Percentiles rank a stretch among this genome's conserved stretches.
Evolutionary conservation across 2,329 filamentous ascomycete species (phyloP).

Genomic region (Drechslera avenae): DNA sequence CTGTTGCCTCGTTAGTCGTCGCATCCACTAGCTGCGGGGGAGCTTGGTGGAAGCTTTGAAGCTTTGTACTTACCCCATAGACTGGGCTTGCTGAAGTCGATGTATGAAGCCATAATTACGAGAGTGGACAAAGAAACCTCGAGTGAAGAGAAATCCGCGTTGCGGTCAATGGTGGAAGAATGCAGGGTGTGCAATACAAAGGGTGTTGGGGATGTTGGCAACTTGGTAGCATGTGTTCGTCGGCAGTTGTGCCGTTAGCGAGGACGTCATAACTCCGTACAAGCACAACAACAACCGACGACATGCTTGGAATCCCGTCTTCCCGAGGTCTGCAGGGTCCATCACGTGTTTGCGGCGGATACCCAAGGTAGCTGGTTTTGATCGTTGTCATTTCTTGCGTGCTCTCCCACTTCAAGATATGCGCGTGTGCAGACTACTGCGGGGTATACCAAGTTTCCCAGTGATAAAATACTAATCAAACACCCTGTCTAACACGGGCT

Average conservation of each 20-base stretch:
- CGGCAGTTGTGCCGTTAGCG: slow-evolving; percentile 27
- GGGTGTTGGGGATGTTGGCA: slow-evolving; percentile 29
- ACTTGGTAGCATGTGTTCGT: slow-evolving; percentile 28
- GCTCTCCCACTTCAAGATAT: not conserved
- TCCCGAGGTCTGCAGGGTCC: not conserved
- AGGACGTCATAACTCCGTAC: slow-evolving; percentile 37
- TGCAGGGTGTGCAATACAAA: slow-evolving; percentile 5
- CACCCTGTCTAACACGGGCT: not conserved
- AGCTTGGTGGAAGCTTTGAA: not conserved
- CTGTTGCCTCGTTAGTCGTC: slow-evolving; percentile 53
- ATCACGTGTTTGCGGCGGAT: not conserved
- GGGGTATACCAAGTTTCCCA: slow-evolving; percentile 6
- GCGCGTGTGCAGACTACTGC: slow-evolving; percentile 1
- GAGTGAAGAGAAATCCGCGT: not conserved
- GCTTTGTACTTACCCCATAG: slow-evolving; percentile 52
- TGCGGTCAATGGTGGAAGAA: not conserved
- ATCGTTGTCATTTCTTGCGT: not conserved
- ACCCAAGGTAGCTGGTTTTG: not conserved
- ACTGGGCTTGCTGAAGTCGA: slow-evolving; percentile 54
- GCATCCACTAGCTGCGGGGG: slow-evolving; percentile 5
- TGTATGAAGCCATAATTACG: slow-evolving; percentile 32
- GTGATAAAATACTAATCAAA: not conserved
- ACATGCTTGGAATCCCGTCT: not conserved
- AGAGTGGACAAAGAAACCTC: not conserved
- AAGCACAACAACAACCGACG: not conserved